phyloP scores from a whole-genome alignment of 768 basidiomycete genomes.

The Phaeotremella fagi region DNA sequence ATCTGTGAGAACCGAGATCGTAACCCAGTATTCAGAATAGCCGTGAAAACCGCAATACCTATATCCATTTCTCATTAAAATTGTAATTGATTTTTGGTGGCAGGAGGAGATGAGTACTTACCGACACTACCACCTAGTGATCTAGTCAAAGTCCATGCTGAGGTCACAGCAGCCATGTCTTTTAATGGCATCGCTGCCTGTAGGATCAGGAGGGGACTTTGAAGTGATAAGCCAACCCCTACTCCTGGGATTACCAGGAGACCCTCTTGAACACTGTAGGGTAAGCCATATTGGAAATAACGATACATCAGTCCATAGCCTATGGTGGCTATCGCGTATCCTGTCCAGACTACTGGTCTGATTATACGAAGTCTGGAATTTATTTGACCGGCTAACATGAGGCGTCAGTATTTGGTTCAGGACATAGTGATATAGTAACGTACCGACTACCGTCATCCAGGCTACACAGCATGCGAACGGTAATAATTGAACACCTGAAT shows the following conservation, averaged over 20 bases:
- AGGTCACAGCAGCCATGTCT: slow-evolving; percentile 44
- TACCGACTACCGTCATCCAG: slow-evolving; percentile 32
- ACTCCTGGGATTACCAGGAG: slow-evolving; percentile 34
- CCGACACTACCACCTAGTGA: slow-evolving; percentile 41
- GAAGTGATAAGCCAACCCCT: slow-evolving; percentile 36
- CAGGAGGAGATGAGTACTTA: slow-evolving; percentile 9
- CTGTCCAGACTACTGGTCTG: slow-evolving; percentile 43
- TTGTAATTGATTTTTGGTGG: too few relatives aligned
- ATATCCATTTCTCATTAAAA: too few relatives aligned
- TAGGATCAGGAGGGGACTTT: slow-evolving; percentile 32
- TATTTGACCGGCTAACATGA: slow-evolving; percentile 36
- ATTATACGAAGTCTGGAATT: slow-evolving; percentile 39
- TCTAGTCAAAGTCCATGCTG: slow-evolving; percentile 37
- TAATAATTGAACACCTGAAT: slow-evolving; percentile 37
- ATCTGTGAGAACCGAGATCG: slow-evolving; percentile 34
- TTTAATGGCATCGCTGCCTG: slow-evolving; percentile 48
- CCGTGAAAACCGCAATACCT: slow-evolving; percentile 42
- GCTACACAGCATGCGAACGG: slow-evolving; percentile 37
- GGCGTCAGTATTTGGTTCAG: too few relatives aligned
- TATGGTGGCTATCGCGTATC: slow-evolving; percentile 33
- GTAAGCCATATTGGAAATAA: slow-evolving; percentile 18
- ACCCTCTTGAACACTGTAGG: slow-evolving; percentile 26
- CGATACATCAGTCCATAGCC: slow-evolving; percentile 36
- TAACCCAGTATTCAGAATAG: slow-evolving; percentile 38
- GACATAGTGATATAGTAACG: slow-evolving; percentile 1